Base-by-base conservation (phyloP, 768 basidiomycete genomes). In the Nidula microcarpa region DNA sequence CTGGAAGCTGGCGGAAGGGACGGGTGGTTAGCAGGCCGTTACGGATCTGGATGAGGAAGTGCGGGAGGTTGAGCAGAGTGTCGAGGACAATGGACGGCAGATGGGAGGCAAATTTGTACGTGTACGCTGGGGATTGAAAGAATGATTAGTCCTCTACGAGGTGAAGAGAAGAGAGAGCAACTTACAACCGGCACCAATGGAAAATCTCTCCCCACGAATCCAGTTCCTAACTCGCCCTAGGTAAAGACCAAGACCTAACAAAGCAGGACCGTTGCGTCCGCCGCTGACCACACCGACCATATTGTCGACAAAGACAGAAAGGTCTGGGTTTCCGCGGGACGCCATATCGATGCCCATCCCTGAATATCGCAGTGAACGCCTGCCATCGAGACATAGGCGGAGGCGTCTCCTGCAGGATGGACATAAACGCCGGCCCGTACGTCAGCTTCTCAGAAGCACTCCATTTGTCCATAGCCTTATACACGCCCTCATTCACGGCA, bases 111-210 rank as follows among this genome's bases (percentile, higher is more conserved):
- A 85, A 47, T 49, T 75, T 74, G 59, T 91, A 91, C 5, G 89
- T 89, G 34, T 72, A 69, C 4, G 89, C 91, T 89, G 59, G n/a
- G 45, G 39, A 51, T 11, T 41, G 11, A 56, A 49, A 59, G 16
- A 9, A 65, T 53, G 43, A 30, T 33, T 23, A 58, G 55, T 41
- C 49, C 11, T 17, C 13, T n/a, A 9, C 46, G 6, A 45, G 41
- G 49, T 55, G 47, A 47, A 34, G 44, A 33, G 16, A 39, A 14
- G 23, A 33, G 33, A 46, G 13, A 50, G 17, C 23, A 0, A 16
- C 68, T 60, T 62, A 92, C 90, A 89, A 67, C 91, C 91, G 49
- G 91, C 86, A 53, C 91, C 91, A 52, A 93, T 70, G 16, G 83
- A 79, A 61, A 89, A 81, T 36, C 88, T 69, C 51, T 89, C 81